Base-by-base conservation (phyloP, 495 filamentous ascomycete genomes). In the Annulohypoxylon maeteangense region DNA sequence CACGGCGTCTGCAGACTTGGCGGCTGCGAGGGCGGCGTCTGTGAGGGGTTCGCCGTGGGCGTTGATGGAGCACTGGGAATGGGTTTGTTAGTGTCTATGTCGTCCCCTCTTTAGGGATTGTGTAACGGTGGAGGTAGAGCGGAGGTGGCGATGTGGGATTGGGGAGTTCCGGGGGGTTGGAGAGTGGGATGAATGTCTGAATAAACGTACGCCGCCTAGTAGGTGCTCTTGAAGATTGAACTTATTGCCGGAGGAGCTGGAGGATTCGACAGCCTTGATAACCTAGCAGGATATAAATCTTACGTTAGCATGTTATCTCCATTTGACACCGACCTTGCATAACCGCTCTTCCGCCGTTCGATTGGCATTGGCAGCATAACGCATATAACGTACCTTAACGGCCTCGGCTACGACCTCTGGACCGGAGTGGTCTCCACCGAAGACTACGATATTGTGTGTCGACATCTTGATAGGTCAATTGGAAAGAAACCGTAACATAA, bases 211-310 rank as follows among this genome's bases (percentile, higher is more conserved):
- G 75, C 95, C 95, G 68, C 95, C 95, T 45, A 99, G 84, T 62
- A 97, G 87, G 74, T 98, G 95, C 57, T 97, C 89, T 80, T 98
- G 88, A 72, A 98, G 90, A 78, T 98, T 91, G 84, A 99, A 97
- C 71, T 89, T 87, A 75, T 81, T 83, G 47, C 91, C 83, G 72
- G 88, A 86, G 67, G 89, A 82, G 69, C 87, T 88, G 66, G 81
- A 78, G 67, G 88, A 86, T 80, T 96, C 90, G 64, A 99, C 80
- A 7, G 90, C 87, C 62, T 89, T 89, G 76, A 99, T 88, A 69
- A 92, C 81, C 91, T 94, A 74, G 48, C 59, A 42, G 34, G 12
- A 72, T 31, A 36, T 11, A 25, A 36, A 65, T 62, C 22, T 67
- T 22, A 62, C 48, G n/a, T 54, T 57, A 73, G 42, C 48, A 50